These are phyloP conservation scores for Ganoderma lucidum DNA, from an alignment of 1,284 basidiomycete species.

Conservation along the genomic window DNA sequence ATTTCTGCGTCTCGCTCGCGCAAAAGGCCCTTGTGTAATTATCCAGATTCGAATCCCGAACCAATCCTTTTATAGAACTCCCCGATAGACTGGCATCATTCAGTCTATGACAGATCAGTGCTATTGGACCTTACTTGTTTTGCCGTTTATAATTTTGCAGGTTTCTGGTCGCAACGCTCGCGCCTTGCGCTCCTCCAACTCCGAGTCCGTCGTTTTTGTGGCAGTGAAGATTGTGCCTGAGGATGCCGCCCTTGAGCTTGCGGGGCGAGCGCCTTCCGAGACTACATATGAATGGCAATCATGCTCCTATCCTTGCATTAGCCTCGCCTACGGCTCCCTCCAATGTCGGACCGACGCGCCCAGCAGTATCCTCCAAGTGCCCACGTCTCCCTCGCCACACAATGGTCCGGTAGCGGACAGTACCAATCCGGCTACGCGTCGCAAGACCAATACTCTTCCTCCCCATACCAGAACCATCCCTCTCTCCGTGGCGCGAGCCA, in stretches of 20 bases:
- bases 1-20: constrained; percentile 27
- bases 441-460: constrained; percentile 37
- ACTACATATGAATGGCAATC: constrained; percentile 43
- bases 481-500: constrained; percentile 35
- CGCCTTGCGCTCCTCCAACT: constrained; percentile 21
- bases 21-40: constrained; percentile 22
- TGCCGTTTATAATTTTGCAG: constrained; percentile 26
- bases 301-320: constrained; percentile 35
- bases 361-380: constrained; percentile 38
- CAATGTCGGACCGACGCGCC: constrained; percentile 45
- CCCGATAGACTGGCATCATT: constrained; percentile 38
- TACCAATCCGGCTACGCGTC: constrained; percentile 40
- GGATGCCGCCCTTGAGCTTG: constrained; percentile 19
- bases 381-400: constrained; percentile 37
- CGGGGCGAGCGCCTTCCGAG: constrained; percentile 36
- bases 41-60: constrained; percentile 22
- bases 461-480: constrained; percentile 37
- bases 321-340: constrained; percentile 27
- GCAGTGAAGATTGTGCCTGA: constrained; percentile 46
- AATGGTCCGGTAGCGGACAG: constrained; percentile 39
- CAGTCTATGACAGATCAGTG: constrained; percentile 38
- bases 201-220: constrained; percentile 39
- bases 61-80: constrained; percentile 33
- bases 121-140: constrained; percentile 36
- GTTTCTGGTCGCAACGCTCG: constrained; percentile 24